Evolutionary conservation across 2,329 filamentous ascomycete genomes (phyloP).

Genomic region (Aspergillus awamori): DNA sequence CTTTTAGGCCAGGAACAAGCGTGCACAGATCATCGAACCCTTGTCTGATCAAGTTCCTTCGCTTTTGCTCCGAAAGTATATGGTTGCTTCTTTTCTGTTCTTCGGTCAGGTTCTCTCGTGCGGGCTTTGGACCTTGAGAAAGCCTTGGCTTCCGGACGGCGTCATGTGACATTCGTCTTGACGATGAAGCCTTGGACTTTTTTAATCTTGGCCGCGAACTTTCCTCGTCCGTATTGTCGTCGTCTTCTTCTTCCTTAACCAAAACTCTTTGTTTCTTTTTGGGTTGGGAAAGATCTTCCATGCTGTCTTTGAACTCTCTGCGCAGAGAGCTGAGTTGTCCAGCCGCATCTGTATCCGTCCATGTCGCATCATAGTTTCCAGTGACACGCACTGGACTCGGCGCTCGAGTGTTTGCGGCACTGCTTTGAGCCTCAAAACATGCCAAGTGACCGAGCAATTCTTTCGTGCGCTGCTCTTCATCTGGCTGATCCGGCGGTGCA

Average conservation of each 20-base stretch:
- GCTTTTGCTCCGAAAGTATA: slow-evolving; percentile 84
- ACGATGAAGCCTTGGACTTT: slow-evolving; percentile 53
- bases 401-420: slow-evolving; percentile 62
- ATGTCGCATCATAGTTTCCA: slow-evolving; percentile 16
- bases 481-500: slow-evolving; percentile 59
- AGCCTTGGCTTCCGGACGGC: slow-evolving; percentile 41
- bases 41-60: slow-evolving; percentile 77
- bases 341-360: slow-evolving; percentile 19
- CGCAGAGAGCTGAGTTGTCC: slow-evolving; percentile 15
- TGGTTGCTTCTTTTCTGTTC: slow-evolving; percentile 84
- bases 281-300: slow-evolving; percentile 31
- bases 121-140: slow-evolving; percentile 33
- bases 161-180: slow-evolving; percentile 37
- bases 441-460: slow-evolving; percentile 60
- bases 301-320: slow-evolving; percentile 20
- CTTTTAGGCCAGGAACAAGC: slow-evolving; percentile 73
- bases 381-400: slow-evolving; percentile 55
- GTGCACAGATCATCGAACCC: slow-evolving; percentile 79
- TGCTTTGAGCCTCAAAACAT: slow-evolving; percentile 61
- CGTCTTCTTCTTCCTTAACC: slow-evolving; percentile 47
- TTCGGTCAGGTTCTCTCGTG: slow-evolving; percentile 68
- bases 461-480: slow-evolving; percentile 59
- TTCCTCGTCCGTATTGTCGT: slow-evolving; percentile 38
- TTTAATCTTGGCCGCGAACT: slow-evolving; percentile 44
- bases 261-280: slow-evolving; percentile 37